phyloP scores from a whole-genome alignment of 1,139 yeast genomes.

The Fermentozyma sake region DNA sequence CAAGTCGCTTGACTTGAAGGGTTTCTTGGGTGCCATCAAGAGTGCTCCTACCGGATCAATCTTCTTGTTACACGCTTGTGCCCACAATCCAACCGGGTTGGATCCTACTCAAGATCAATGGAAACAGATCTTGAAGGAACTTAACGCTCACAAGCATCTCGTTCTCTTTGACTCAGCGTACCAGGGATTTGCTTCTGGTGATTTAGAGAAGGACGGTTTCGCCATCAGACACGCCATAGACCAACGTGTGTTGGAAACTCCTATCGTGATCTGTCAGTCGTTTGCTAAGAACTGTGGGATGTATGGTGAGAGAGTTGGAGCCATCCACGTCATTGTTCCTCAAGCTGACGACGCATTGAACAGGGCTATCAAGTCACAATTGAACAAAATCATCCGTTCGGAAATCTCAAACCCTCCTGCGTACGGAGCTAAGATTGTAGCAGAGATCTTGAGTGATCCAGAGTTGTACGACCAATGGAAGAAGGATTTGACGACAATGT shows the following conservation, averaged over 20 bases:
- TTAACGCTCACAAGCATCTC: constrained; percentile 40
- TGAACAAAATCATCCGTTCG: constrained; percentile 73
- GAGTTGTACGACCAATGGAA: constrained; percentile 77
- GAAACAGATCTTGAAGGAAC: constrained; percentile 40
- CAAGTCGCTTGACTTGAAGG: constrained; percentile 63
- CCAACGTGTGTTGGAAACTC: constrained; percentile 34
- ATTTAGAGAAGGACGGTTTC: constrained; percentile 76
- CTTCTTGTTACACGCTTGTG: constrained; percentile 52
- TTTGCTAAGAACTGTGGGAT: constrained; percentile 96
- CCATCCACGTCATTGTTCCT: constrained; percentile 68
- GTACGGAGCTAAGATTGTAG: constrained; percentile 91
- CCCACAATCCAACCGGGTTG: constrained; percentile 50
- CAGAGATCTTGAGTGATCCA: constrained; percentile 65
- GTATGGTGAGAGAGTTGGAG: constrained; percentile 98
- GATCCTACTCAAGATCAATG: constrained; percentile 45
- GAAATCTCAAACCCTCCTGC: constrained; percentile 94
- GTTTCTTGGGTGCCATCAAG: constrained; percentile 62
- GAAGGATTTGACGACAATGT: constrained; percentile 81
- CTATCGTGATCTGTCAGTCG: constrained; percentile 83
- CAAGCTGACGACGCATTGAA: constrained; percentile 34
- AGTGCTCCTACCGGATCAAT: constrained; percentile 75
- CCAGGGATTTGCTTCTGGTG: constrained; percentile 81
- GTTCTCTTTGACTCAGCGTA: constrained; percentile 46
- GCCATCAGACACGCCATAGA: constrained; percentile 81
- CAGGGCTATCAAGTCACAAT: constrained; percentile 65